A percentile compares a stretch with the other conserved stretches of the same genome.
These are phyloP conservation scores for Lycium ferocissimum DNA, from an alignment of 257 asterid genomes.

Conservation along the genomic window DNA sequence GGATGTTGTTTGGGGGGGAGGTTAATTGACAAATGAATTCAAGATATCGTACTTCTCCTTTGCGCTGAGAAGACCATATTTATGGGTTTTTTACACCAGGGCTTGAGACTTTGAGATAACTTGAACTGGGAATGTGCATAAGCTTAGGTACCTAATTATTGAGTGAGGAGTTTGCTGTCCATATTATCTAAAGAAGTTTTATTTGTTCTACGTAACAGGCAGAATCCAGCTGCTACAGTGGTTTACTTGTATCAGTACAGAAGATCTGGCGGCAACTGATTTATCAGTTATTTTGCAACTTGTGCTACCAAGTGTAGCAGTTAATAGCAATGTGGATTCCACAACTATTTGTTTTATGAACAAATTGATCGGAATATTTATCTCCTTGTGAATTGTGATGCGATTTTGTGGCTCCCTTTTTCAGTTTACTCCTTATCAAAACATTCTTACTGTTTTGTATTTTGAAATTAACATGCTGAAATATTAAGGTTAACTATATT, in stretches of 20 bases:
- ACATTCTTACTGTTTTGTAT: not conserved
- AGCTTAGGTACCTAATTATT: not conserved
- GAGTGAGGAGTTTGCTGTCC: not conserved
- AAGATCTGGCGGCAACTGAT: not conserved
- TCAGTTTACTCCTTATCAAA: not conserved
- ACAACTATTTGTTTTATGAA: not conserved
- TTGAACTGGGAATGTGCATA: not conserved
- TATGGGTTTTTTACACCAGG: not conserved
- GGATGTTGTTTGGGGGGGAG: too few species aligned
- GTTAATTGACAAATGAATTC: not conserved
- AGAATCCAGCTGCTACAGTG: not conserved
- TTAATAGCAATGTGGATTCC: not conserved
- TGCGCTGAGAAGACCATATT: not conserved
- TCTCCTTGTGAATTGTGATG: constrained; percentile 6
- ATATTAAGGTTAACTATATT: not conserved
- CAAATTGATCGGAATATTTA: not conserved
- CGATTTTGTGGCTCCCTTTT: constrained; percentile 3
- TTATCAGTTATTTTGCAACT: constrained; percentile 19
- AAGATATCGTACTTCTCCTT: not conserved
- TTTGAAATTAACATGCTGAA: not conserved
- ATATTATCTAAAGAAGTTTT: not conserved
- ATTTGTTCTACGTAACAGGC: not conserved
- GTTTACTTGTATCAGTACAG: not conserved
- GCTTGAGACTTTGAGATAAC: not conserved
- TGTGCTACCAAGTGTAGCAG: constrained; percentile 13